Evolutionary conservation across 108 stramenopile species (phyloP).

Genomic region (Cyclotella atomus): DNA sequence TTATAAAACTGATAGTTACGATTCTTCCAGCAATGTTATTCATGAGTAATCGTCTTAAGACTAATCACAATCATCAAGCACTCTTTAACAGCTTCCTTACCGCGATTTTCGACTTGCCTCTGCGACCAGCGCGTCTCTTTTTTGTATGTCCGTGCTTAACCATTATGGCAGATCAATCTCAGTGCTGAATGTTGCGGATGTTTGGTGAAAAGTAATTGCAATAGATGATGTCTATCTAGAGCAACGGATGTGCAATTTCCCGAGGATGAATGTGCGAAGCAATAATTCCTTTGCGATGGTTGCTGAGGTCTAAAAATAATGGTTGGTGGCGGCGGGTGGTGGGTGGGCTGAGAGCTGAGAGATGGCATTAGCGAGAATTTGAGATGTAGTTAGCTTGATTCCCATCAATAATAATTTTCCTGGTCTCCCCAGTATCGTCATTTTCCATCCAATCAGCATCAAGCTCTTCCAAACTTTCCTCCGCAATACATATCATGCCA

Average conservation of each 20-base stretch:
- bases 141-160: slow-evolving; percentile 75
- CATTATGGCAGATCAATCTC: no score
- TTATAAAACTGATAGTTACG: slow-evolving; percentile 56
- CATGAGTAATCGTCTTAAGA: neutral
- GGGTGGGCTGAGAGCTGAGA: no score
- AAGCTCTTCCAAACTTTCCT: no score
- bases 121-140: slow-evolving; percentile 78
- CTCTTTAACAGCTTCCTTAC: slow-evolving; percentile 25
- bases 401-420: no score
- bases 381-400: no score
- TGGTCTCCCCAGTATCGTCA: no score
- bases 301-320: no score
- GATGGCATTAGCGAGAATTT: no score
- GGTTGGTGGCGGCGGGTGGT: no score
- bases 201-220: neutral
- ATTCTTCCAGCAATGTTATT: slow-evolving; percentile 37
- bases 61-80: neutral
- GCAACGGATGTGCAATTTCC: neutral
- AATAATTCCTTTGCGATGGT: neutral
- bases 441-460: no score
- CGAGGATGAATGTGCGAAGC: neutral
- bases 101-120: slow-evolving; percentile 73
- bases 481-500: no score
- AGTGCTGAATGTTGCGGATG: no score
- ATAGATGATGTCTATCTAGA: neutral